A percentile compares a stretch with the other conserved stretches of the same genome.
Conservation (phyloP, 495 filamentous ascomycete genomes). For the Aspergillus avenaceus region DNA sequence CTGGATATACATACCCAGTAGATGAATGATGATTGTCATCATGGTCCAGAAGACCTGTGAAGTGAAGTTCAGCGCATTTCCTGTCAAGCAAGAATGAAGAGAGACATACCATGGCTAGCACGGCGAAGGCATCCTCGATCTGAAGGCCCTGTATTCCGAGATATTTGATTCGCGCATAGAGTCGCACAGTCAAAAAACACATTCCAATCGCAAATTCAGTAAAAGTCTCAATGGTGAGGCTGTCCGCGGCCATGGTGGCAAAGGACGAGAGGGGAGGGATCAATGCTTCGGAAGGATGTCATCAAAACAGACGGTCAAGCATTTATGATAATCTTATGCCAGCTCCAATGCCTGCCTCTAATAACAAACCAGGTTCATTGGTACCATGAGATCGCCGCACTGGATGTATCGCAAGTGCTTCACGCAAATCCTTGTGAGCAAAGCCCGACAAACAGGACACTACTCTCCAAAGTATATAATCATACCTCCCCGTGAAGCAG, state of each 20-base stretch:
- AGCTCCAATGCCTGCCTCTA: too few relatives aligned
- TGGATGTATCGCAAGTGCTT: too few relatives aligned
- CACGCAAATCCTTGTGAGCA: too few relatives aligned
- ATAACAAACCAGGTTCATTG: too few relatives aligned
- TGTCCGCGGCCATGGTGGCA: conserved; percentile 7
- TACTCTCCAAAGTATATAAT: too few relatives aligned
- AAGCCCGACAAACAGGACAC: too few relatives aligned
- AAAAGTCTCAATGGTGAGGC: conserved; percentile 12
- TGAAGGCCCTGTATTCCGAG: conserved; percentile 14
- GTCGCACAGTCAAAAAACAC: conserved; percentile 14
- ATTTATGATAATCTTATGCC: too few relatives aligned
- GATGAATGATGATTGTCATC: conserved; percentile 13
- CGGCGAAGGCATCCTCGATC: conserved; percentile 22
- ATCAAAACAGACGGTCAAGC: too few relatives aligned
- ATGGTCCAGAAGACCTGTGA: conserved; percentile 18
- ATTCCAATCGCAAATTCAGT: conserved; percentile 23
- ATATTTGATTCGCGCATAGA: conserved; percentile 12
- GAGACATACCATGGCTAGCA: conserved; percentile 16
- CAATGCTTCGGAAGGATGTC: too few relatives aligned
- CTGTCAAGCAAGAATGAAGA: background rate
- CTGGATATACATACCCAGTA: conserved; percentile 13
- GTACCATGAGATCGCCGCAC: too few relatives aligned
- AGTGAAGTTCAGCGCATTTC: background rate
- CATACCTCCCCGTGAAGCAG: too few relatives aligned
- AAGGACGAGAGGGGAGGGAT: too few relatives aligned